These are phyloP conservation scores for Plasmodium fragile DNA, from an alignment of 169 alveolate species.

Conservation along the genomic window DNA sequence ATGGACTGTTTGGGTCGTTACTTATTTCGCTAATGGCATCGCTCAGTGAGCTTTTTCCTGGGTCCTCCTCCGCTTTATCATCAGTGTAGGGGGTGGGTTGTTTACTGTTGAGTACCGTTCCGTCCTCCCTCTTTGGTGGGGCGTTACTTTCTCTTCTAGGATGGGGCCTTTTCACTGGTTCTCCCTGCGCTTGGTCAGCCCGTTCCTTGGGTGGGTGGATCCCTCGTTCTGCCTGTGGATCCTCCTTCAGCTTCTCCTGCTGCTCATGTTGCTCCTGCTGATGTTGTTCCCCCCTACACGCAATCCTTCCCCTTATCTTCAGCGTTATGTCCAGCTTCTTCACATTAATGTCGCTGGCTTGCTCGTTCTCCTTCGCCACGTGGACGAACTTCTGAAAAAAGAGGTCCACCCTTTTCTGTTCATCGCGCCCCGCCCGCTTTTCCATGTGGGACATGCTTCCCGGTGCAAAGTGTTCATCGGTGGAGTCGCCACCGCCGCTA, in stretches of 20 bases:
- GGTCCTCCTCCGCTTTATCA: background rate
- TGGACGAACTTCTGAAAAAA: constrained; percentile 31
- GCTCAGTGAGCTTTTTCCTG: background rate
- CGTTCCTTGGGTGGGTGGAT: background rate
- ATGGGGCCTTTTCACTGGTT: background rate
- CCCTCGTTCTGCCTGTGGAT: background rate
- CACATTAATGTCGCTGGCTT: background rate
- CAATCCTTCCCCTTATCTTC: constrained; percentile 1
- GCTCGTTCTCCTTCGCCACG: constrained; percentile 49
- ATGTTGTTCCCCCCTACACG: background rate
- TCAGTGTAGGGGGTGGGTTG: background rate
- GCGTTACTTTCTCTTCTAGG: background rate
- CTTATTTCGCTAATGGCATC: constrained; percentile 6
- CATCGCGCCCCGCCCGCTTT: background rate
- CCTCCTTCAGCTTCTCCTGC: background rate
- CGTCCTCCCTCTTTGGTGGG: background rate
- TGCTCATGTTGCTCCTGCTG: background rate
- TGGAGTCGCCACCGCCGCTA: background rate
- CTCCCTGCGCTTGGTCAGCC: background rate
- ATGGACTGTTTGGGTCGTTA: background rate
- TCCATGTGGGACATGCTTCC: background rate
- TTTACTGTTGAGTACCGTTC: background rate
- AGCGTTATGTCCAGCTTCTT: constrained; percentile 39
- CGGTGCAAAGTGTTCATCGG: background rate
- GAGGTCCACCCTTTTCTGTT: background rate